Conservation (phyloP, 495 filamentous ascomycete species). For the Aspergillus nidulans region DNA sequence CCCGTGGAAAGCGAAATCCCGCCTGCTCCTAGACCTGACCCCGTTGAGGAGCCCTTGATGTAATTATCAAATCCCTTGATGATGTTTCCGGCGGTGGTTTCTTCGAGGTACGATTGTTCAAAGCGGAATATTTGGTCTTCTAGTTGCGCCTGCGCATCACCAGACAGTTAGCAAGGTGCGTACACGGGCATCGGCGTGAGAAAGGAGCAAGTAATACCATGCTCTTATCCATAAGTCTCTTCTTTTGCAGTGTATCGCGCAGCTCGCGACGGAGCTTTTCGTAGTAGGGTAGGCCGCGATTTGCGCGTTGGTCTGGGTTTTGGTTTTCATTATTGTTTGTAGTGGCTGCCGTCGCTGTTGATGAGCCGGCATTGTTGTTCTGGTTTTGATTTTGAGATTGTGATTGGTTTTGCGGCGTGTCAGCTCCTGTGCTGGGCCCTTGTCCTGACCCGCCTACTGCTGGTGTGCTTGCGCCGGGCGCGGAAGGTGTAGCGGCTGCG, state of each 20-base stretch:
- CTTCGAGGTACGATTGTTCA: slow-evolving; percentile 86
- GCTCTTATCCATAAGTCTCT: slow-evolving; percentile 61
- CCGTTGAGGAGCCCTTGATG: slow-evolving; percentile 71
- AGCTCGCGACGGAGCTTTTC: slow-evolving; percentile 68
- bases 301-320: slow-evolving; percentile 15
- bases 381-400: slow-evolving; percentile 6
- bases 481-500: slow-evolving; percentile 19
- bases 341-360: background rate
- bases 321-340: slow-evolving; percentile 6
- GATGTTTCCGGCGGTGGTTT: slow-evolving; percentile 87
- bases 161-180: no score
- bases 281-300: slow-evolving; percentile 61
- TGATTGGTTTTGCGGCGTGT: background rate
- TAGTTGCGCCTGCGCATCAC: slow-evolving; percentile 52
- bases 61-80: slow-evolving; percentile 97
- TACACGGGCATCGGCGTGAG: no score
- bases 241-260: slow-evolving; percentile 62
- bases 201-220: no score
- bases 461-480: slow-evolving; percentile 3
- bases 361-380: background rate
- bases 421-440: background rate
- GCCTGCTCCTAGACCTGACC: slow-evolving; percentile 27
- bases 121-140: slow-evolving; percentile 83
- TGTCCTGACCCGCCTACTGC: background rate
- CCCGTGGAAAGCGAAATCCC: slow-evolving; percentile 43